Evolutionary conservation across 805 yeast species (phyloP).

Genomic region (Kazachstania bromeliacearum): DNA sequence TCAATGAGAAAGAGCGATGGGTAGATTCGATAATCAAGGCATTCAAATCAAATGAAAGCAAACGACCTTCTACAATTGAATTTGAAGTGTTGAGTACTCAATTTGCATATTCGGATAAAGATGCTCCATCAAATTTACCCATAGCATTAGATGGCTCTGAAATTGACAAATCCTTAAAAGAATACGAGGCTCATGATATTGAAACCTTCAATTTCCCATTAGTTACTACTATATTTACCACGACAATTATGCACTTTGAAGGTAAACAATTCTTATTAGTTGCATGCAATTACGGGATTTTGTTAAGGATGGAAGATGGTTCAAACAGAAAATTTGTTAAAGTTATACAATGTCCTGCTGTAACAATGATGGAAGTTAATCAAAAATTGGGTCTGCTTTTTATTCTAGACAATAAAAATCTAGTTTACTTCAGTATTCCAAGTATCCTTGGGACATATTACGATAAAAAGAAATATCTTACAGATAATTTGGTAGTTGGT

Average conservation of each 20-base stretch:
- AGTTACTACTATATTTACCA: slow-evolving; percentile 35
- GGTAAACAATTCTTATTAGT: slow-evolving; percentile 40
- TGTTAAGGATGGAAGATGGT: slow-evolving; percentile 29
- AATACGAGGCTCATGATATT: slow-evolving; percentile 17
- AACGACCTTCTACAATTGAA: slow-evolving; percentile 43
- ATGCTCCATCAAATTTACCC: slow-evolving; percentile 43
- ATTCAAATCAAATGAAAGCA: slow-evolving; percentile 32
- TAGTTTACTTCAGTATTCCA: slow-evolving; percentile 56
- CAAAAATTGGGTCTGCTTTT: slow-evolving; percentile 44
- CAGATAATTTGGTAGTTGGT: slow-evolving; percentile 35
- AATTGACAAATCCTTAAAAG: slow-evolving; percentile 34
- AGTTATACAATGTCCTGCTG: slow-evolving; percentile 33
- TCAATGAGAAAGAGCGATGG: slow-evolving; percentile 52
- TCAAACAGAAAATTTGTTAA: slow-evolving; percentile 10
- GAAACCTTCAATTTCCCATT: slow-evolving; percentile 6
- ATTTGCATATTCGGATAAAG: slow-evolving; percentile 55
- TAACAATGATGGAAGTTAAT: slow-evolving; percentile 46
- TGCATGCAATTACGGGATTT: slow-evolving; percentile 60
- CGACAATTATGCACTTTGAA: slow-evolving; percentile 38
- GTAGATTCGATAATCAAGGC: slow-evolving; percentile 41
- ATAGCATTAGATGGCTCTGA: slow-evolving; percentile 45
- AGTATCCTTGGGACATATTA: slow-evolving; percentile 52
- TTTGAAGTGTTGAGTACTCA: slow-evolving; percentile 46
- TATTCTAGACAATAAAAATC: slow-evolving; percentile 46
- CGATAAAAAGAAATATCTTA: slow-evolving; percentile 29